Conservation (phyloP, 176 grass and related monocot species). For the Miscanthus lutarioriparius region DNA sequence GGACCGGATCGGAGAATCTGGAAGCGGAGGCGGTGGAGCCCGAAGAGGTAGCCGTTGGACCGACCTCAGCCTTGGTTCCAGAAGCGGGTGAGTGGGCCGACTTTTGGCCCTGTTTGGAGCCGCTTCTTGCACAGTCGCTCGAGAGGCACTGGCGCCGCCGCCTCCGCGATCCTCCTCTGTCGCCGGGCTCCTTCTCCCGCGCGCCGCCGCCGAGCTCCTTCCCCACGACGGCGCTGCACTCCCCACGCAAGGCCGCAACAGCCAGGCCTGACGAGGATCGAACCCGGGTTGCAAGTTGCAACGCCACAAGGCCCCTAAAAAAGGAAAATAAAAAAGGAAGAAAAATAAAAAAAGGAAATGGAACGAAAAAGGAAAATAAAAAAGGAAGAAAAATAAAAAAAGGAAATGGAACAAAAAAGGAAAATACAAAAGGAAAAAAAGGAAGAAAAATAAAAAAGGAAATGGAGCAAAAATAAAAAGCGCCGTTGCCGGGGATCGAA, state of each 20-base stretch:
- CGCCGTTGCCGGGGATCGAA: conserved; percentile 98
- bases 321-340: neutral
- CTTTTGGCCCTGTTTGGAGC: neutral
- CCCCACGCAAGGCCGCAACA: neutral
- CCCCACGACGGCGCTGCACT: no score
- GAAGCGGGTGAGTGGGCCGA: neutral
- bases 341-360: neutral
- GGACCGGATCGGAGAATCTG: neutral
- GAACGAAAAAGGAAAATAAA: no score
- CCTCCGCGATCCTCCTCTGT: neutral
- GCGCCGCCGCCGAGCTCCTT: no score
- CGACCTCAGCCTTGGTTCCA: neutral
- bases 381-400: neutral
- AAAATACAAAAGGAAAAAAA: no score
- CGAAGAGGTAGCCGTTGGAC: conserved; percentile 8
- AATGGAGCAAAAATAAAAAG: neutral
- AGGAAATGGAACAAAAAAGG: no score
- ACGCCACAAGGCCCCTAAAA: neutral
- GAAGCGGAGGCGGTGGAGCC: conserved; percentile 16
- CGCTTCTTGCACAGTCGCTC: neutral
- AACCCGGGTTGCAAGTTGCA: no score
- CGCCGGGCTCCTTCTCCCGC: neutral
- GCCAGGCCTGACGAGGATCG: neutral
- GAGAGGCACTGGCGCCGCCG: no score
- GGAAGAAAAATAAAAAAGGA: no score